Percentiles rank a stretch among this genome's conserved stretches.
These are phyloP conservation scores for Arabis alpina DNA, from an alignment of 345 rosid genomes.

Conservation along the genomic window DNA sequence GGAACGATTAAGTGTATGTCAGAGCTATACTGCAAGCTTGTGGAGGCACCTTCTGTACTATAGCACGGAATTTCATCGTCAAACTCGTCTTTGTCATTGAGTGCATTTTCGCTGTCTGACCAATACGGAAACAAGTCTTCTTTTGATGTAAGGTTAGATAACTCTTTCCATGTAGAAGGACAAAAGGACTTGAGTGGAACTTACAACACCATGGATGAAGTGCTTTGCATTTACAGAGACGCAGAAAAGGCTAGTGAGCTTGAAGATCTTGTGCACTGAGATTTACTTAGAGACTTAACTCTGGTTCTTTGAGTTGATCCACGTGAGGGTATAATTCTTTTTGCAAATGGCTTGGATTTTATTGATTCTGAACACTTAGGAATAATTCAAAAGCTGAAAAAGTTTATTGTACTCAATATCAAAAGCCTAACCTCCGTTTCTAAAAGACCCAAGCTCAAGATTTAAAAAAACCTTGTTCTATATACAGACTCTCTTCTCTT, in stretches of 20 bases:
- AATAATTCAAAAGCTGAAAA: too few relatives aligned
- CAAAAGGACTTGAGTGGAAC: constrained; percentile 94
- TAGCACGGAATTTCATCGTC: constrained; percentile 74
- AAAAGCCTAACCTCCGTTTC: too few relatives aligned
- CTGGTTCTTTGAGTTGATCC: background rate
- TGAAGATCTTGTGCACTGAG: constrained; percentile 76
- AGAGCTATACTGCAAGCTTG: constrained; percentile 83
- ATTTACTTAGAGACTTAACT: constrained; percentile 42
- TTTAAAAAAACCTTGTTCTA: too few relatives aligned
- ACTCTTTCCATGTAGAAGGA: constrained; percentile 89
- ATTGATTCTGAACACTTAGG: too few relatives aligned
- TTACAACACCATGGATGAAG: constrained; percentile 83
- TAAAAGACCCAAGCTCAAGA: too few relatives aligned
- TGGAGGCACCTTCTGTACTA: constrained; percentile 72
- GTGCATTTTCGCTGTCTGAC: constrained; percentile 76
- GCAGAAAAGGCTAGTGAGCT: constrained; percentile 76
- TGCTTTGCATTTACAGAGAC: constrained; percentile 80
- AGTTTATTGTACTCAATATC: too few relatives aligned
- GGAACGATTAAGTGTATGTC: constrained; percentile 96
- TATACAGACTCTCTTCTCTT: too few relatives aligned
- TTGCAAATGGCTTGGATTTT: too few relatives aligned
- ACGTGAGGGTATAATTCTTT: background rate
- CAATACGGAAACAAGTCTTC: constrained; percentile 73
- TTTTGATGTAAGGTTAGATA: constrained; percentile 73
- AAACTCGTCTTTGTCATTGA: constrained; percentile 72